phyloP scores from a whole-genome alignment of 1,284 basidiomycete genomes.

The Ceratobasidium sp. region DNA sequence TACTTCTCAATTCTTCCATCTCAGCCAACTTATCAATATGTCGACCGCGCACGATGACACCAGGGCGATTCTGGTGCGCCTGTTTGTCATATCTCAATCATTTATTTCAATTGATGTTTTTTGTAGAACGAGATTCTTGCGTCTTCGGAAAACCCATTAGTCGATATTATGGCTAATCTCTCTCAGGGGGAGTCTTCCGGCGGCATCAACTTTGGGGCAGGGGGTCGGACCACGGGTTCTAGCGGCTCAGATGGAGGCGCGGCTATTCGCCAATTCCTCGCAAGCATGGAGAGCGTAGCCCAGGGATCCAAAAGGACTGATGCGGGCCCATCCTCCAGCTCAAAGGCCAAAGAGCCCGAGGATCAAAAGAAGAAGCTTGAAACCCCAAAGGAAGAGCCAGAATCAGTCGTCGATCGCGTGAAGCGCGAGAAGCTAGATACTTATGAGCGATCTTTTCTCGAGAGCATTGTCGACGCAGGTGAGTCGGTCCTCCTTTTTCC shows the following conservation, averaged over 20 bases:
- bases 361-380: neutral
- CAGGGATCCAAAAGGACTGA: neutral
- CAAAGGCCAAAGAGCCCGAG: neutral
- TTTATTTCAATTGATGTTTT: neutral
- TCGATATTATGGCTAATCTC: conserved; percentile 8
- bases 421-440: conserved; percentile 80
- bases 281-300: neutral
- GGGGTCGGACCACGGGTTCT: neutral
- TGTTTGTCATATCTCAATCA: neutral
- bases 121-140: conserved; percentile 4
- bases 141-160: conserved; percentile 13
- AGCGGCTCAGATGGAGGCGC: neutral
- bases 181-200: neutral
- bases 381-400: neutral
- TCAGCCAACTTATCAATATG: no score
- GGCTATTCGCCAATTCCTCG: neutral
- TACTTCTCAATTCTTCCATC: no score
- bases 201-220: neutral
- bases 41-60: conserved; percentile 19
- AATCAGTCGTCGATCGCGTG: conserved; percentile 80
- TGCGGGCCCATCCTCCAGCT: neutral
- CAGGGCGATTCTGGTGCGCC: conserved; percentile 16
- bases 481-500: conserved; percentile 51
- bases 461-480: conserved; percentile 89
- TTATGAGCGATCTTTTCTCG: conserved; percentile 81